Conservation (phyloP, 306 rosid species). For the Cotoneaster glaucophyllus region DNA sequence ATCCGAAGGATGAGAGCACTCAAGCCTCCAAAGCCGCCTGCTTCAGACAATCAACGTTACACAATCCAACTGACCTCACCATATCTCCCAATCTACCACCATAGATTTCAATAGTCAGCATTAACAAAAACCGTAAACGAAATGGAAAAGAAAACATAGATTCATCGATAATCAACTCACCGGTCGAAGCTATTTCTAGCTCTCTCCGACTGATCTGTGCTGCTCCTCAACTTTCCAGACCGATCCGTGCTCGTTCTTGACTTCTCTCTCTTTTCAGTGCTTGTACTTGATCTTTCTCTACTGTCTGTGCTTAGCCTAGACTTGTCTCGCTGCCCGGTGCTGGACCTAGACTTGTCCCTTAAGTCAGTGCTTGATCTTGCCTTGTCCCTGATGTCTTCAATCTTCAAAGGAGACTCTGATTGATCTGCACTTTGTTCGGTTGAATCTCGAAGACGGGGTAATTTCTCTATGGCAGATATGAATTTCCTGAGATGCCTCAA, state of each 20-base stretch:
- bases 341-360: slow-evolving; percentile 31
- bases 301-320: slow-evolving; percentile 41
- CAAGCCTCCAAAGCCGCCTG: slow-evolving; percentile 45
- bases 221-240: slow-evolving; percentile 37
- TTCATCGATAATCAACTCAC: slow-evolving; percentile 13
- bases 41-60: slow-evolving; percentile 61
- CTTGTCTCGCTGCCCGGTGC: slow-evolving; percentile 37
- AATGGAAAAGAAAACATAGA: not conserved
- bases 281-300: slow-evolving; percentile 42
- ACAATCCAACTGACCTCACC: slow-evolving; percentile 66
- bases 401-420: slow-evolving; percentile 8
- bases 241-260: slow-evolving; percentile 45
- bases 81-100: slow-evolving; percentile 57
- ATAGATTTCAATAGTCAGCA: slow-evolving; percentile 7
- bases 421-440: slow-evolving; percentile 7
- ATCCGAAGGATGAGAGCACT: slow-evolving; percentile 6
- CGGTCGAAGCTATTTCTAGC: slow-evolving; percentile 67
- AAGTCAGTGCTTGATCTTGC: slow-evolving; percentile 35
- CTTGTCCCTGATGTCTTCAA: slow-evolving; percentile 23
- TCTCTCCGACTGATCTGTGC: slow-evolving; percentile 52
- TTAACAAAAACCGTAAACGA: not conserved
- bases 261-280: slow-evolving; percentile 41
- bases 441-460: slow-evolving; percentile 12
- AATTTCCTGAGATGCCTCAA: slow-evolving; percentile 53
- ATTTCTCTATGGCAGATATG: slow-evolving; percentile 48